Evolutionary conservation across 768 basidiomycete species (phyloP), one percentile per base, ranked within the genome.

Genomic region (Hygrophorus russula): DNA sequence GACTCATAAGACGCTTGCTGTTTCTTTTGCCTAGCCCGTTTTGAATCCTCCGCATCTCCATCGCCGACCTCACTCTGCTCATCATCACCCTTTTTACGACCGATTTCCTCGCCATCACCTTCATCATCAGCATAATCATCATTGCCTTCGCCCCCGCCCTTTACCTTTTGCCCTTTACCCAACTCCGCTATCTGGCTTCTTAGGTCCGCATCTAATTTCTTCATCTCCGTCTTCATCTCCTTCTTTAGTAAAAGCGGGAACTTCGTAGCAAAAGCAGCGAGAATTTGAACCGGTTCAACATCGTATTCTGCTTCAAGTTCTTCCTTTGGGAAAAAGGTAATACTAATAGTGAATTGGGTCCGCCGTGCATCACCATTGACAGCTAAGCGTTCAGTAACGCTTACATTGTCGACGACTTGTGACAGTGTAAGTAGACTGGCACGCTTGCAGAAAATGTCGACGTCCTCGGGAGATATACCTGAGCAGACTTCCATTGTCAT

Each of bases 281-380:
- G 70, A 44, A 98, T 78, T 54, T 93, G 85, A 13, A 64, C 53
- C 1, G 80, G 71, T 30, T 71, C 70, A 36, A 93, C 71, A 50
- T 84, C 78, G 63, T 96, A 88, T 61, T 94, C 92, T 31, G 77
- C 66, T 40, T 67, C 59, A 57, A 92, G 98, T 57, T 98, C 93
- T 36, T 75, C 73, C 47, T 71, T 68, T 1, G 92, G 90, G 66
- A 88, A 98, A 65, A 99, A 87, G 36, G 71, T 68, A 50, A 98
- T 77, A 28, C 80, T 64, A 46, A 98, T 74, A 2, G 72, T 80
- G 68, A 92, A 94, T 36, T 79, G 73, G 37, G 88, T 86, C 47
- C 76, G 73, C 33, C 93, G 78, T 1, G 80, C 71, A 37, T 76
- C 70, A 39, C 76, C 76, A 47, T 81, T 76, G 19, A 74, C 70